phyloP scores from a whole-genome alignment of 495 filamentous ascomycete genomes.

The Penicillium roqueforti region DNA sequence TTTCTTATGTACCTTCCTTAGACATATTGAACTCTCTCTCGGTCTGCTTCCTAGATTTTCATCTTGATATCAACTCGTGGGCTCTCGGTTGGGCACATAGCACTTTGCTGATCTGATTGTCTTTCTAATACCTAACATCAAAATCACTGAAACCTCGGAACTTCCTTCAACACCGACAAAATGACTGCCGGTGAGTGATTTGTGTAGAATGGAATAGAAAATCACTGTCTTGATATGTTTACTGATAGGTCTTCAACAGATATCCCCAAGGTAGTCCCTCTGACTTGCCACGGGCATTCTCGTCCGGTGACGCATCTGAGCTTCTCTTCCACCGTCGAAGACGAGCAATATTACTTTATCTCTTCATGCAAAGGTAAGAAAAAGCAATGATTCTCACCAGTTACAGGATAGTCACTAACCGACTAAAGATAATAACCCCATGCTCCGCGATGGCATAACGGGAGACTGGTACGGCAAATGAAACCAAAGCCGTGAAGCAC shows the following conservation, averaged over 20 bases:
- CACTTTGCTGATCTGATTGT: neutral
- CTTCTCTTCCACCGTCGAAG: slow-evolving; percentile 83
- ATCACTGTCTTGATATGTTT: neutral
- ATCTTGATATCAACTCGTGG: slow-evolving; percentile 3
- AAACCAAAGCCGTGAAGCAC: neutral
- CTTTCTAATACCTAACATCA: slow-evolving; percentile 8
- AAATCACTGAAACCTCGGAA: slow-evolving; percentile 2
- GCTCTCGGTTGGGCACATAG: slow-evolving; percentile 2
- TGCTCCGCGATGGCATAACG: slow-evolving; percentile 94
- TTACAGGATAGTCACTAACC: neutral
- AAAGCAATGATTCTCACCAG: neutral
- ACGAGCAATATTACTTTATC: slow-evolving; percentile 87
- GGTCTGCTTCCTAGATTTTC: slow-evolving; percentile 12
- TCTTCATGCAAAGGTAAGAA: slow-evolving; percentile 93
- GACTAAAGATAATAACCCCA: slow-evolving; percentile 82
- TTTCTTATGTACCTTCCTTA: slow-evolving; percentile 40
- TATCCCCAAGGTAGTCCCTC: slow-evolving; percentile 72
- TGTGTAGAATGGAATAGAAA: neutral
- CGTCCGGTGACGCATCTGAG: slow-evolving; percentile 91
- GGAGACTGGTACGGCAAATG: slow-evolving; percentile 72
- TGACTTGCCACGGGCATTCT: slow-evolving; percentile 97
- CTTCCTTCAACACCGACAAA: neutral
- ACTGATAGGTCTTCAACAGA: slow-evolving; percentile 31
- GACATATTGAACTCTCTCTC: slow-evolving; percentile 16
- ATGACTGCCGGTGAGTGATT: slow-evolving; percentile 10